A percentile compares a stretch with the other conserved stretches of the same genome.
These are phyloP conservation scores for Candida tammaniensis DNA, from an alignment of 805 yeast genomes.

Conservation along the genomic window DNA sequence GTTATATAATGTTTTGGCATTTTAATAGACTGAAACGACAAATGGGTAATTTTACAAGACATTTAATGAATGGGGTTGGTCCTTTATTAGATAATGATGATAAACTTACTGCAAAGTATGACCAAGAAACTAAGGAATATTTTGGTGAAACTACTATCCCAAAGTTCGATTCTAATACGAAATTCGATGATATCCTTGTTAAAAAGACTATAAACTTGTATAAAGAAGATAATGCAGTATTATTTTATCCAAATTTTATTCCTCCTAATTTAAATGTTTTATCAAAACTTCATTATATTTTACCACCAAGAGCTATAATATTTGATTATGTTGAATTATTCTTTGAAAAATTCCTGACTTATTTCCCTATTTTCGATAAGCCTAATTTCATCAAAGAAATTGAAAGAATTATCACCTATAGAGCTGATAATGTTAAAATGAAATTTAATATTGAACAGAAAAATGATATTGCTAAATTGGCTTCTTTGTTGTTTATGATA, in stretches of 20 bases:
- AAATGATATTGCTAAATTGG: slow-evolving; percentile 29
- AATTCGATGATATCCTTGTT: not conserved
- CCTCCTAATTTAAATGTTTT: slow-evolving; percentile 7
- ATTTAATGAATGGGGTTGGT: slow-evolving; percentile 7
- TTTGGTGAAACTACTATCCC: slow-evolving; percentile 12
- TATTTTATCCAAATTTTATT: slow-evolving; percentile 7
- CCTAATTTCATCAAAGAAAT: slow-evolving; percentile 40
- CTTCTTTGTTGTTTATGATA: slow-evolving; percentile 32
- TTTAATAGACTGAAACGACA: slow-evolving; percentile 4
- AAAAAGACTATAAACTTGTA: slow-evolving; percentile 9
- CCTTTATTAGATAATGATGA: slow-evolving; percentile 8
- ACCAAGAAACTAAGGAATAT: slow-evolving; percentile 5
- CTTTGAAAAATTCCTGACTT: slow-evolving; percentile 56
- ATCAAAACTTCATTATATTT: slow-evolving; percentile 6
- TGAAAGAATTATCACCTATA: slow-evolving; percentile 27
- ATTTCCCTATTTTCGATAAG: slow-evolving; percentile 62
- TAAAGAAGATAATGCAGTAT: not conserved
- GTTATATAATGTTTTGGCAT: slow-evolving; percentile 11
- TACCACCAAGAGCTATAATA: slow-evolving; percentile 27
- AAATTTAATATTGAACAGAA: slow-evolving; percentile 8
- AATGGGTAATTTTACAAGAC: not conserved
- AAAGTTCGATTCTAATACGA: slow-evolving; percentile 6
- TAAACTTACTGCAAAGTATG: not conserved
- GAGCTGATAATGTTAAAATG: slow-evolving; percentile 4
- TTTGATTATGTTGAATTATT: slow-evolving; percentile 54